These are phyloP conservation scores for Plasmodium gaboni DNA, from an alignment of 169 alveolate genomes.

Conservation along the genomic window DNA sequence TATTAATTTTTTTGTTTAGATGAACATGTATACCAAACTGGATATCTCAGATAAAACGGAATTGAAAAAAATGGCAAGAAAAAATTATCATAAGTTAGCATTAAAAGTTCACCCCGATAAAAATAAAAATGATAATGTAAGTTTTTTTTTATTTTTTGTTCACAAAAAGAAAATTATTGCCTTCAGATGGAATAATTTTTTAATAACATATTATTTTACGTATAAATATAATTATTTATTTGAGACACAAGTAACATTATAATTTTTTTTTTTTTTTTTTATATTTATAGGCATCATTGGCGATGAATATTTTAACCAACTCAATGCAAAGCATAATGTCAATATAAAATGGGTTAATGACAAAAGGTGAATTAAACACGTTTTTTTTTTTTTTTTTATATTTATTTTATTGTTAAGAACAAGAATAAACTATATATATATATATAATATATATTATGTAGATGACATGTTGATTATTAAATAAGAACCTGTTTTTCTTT, in stretches of 20 bases:
- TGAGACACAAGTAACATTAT: neutral
- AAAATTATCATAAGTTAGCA: slow-evolving; percentile 36
- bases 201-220: no score
- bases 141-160: neutral
- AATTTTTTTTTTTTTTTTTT: neutral
- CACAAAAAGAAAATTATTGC: no score
- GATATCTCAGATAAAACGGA: slow-evolving; percentile 14
- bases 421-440: no score
- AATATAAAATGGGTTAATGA: neutral
- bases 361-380: no score
- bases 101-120: slow-evolving; percentile 60
- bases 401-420: no score
- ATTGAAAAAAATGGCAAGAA: slow-evolving; percentile 20
- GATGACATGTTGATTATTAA: no score
- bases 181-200: no score
- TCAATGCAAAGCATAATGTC: slow-evolving; percentile 41
- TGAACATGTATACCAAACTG: slow-evolving; percentile 13
- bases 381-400: no score
- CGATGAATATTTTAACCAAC: slow-evolving; percentile 50
- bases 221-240: no score
- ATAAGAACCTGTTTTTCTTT: no score
- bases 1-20: slow-evolving; percentile 1
- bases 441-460: no score
- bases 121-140: slow-evolving; percentile 53
- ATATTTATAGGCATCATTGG: slow-evolving; percentile 26